phyloP scores from a whole-genome alignment of 1,139 yeast species.

The Pichia norvegensis region DNA sequence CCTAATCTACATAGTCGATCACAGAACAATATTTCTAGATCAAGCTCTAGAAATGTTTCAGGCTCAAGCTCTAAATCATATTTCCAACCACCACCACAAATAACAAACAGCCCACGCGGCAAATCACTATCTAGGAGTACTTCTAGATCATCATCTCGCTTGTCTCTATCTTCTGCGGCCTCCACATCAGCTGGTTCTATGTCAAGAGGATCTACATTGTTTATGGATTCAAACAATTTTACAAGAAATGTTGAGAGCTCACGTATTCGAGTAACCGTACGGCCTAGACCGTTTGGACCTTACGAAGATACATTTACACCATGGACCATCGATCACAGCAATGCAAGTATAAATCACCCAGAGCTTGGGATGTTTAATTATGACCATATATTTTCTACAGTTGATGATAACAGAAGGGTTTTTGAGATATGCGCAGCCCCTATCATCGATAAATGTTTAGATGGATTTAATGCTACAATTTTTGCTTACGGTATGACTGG shows the following conservation, averaged over 20 bases:
- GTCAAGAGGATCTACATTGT: constrained; percentile 4
- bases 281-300: constrained; percentile 43
- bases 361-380: constrained; percentile 56
- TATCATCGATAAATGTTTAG: constrained; percentile 57
- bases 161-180: constrained; percentile 11
- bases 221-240: constrained; percentile 16
- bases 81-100: constrained; percentile 6
- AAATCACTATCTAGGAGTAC: constrained; percentile 11
- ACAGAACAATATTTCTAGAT: constrained; percentile 3
- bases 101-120: constrained; percentile 3
- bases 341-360: constrained; percentile 29
- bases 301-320: constrained; percentile 11
- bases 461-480: constrained; percentile 82
- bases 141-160: constrained; percentile 17
- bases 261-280: constrained; percentile 42
- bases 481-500: constrained; percentile 97
- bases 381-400: constrained; percentile 65
- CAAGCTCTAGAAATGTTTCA: constrained; percentile 5
- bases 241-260: constrained; percentile 24
- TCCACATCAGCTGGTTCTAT: constrained; percentile 5
- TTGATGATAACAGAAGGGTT: constrained; percentile 47
- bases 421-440: constrained; percentile 55
- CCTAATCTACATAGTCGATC: neutral
- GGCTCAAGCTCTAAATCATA: neutral
- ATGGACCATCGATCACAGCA: constrained; percentile 8